phyloP scores from a whole-genome alignment of 208 protist species.

The Leishmania gerbilli region DNA sequence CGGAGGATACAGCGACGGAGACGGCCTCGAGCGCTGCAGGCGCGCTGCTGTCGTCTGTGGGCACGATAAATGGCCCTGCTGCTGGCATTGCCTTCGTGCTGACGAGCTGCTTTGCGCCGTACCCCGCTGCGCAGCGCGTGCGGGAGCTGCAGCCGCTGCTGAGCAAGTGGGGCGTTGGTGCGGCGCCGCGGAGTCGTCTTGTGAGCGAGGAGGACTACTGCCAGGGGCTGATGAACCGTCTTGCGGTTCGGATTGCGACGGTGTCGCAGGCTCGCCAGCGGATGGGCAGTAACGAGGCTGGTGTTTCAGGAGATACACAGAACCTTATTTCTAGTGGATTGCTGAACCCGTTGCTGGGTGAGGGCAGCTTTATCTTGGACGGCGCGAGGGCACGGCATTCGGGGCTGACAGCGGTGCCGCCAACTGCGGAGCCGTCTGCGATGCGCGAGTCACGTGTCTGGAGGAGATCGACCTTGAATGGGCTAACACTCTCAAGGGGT shows the following conservation, averaged over 20 bases:
- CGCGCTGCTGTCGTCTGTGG: constrained; percentile 29
- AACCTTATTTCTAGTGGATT: background rate
- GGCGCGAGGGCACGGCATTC: background rate
- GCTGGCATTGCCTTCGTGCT: constrained; percentile 33
- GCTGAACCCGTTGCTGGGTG: background rate
- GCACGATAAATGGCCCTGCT: constrained; percentile 19
- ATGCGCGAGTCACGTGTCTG: background rate
- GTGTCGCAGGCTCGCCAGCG: constrained; percentile 1
- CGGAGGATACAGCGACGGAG: constrained; percentile 21
- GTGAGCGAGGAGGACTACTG: constrained; percentile 10
- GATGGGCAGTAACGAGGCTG: constrained; percentile 10
- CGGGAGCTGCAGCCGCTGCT: constrained; percentile 7
- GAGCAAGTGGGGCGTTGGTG: constrained; percentile 3
- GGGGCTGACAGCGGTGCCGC: background rate
- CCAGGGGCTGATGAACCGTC: constrained; percentile 2
- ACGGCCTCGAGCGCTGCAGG: constrained; percentile 17
- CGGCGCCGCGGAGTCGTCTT: constrained; percentile 1
- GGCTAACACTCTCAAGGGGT: background rate
- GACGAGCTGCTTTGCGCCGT: constrained; percentile 43
- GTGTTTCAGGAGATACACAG: constrained; percentile 8
- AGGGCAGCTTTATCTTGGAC: background rate
- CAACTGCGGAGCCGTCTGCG: background rate
- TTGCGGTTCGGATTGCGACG: background rate
- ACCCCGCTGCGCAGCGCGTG: constrained; percentile 21
- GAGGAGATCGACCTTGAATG: background rate